Evolutionary conservation across 495 filamentous ascomycete species (phyloP).

Genomic region (Cercophora sp.): DNA sequence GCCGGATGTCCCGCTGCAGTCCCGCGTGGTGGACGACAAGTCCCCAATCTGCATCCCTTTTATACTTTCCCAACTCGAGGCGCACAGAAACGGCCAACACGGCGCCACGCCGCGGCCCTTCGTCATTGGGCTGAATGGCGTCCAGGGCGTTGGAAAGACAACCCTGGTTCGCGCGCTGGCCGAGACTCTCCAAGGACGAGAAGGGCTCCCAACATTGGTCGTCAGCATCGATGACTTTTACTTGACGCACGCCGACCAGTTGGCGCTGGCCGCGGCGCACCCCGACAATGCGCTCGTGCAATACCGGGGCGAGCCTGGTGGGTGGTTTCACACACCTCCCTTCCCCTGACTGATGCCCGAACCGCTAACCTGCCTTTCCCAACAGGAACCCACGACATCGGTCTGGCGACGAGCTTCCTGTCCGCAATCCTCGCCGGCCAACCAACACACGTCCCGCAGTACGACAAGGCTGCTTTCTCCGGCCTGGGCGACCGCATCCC

Average conservation of each 20-base stretch:
- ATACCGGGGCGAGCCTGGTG: conserved; percentile 73
- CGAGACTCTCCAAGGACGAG: conserved; percentile 58
- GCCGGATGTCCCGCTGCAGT: conserved; percentile 24
- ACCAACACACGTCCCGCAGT: conserved; percentile 64
- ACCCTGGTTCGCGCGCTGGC: conserved; percentile 72
- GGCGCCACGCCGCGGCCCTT: conserved; percentile 42
- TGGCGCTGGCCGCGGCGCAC: conserved; percentile 59
- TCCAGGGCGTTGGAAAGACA: conserved; percentile 90
- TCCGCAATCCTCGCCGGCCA: conserved; percentile 49
- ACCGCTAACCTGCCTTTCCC: not conserved
- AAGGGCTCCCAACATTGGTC: conserved; percentile 68
- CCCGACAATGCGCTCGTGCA: conserved; percentile 72
- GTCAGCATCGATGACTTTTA: conserved; percentile 93
- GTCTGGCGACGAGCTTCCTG: conserved; percentile 61
- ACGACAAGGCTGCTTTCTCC: conserved; percentile 75
- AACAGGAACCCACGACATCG: conserved; percentile 75
- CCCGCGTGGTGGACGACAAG: conserved; percentile 70
- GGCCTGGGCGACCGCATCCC: conserved; percentile 77
- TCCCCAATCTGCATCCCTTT: conserved; percentile 84
- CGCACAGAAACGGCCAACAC: conserved; percentile 41
- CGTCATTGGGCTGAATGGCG: conserved; percentile 59
- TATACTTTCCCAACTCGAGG: conserved; percentile 61
- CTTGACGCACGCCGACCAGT: conserved; percentile 67
- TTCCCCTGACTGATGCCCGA: too few relatives aligned
- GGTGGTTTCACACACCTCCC: conserved; percentile 3